phyloP scores from a whole-genome alignment of 306 rosid genomes.

The Prosopis cineraria region DNA sequence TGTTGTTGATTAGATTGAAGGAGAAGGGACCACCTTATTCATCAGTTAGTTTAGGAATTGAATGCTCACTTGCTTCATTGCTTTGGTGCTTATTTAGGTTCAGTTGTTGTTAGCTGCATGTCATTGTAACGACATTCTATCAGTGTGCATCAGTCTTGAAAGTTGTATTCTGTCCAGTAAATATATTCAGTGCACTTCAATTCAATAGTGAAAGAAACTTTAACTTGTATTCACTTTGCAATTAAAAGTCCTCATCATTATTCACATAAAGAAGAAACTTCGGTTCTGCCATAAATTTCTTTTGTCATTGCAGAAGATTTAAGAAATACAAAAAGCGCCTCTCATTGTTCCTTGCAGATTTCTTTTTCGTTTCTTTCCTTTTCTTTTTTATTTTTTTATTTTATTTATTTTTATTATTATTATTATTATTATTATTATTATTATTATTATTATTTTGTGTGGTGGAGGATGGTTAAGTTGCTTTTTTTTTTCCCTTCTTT shows the following conservation, averaged over 20 bases:
- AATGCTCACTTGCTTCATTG: conserved; percentile 41
- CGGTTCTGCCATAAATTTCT: neutral
- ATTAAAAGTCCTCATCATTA: conserved; percentile 6
- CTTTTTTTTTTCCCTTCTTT: too few species aligned
- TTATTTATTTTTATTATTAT: too few species aligned
- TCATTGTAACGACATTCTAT: conserved; percentile 54
- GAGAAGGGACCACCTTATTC: conserved; percentile 48
- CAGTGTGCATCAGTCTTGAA: conserved; percentile 31
- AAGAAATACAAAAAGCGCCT: neutral
- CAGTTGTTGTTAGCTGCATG: conserved; percentile 35
- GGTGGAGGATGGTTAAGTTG: too few species aligned
- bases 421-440: too few species aligned
- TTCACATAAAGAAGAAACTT: conserved; percentile 8
- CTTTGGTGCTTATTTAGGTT: conserved; percentile 30
- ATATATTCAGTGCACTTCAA: conserved; percentile 16
- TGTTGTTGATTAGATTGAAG: conserved; percentile 14
- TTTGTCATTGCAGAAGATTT: neutral
- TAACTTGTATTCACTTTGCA: neutral
- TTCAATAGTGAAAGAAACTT: neutral
- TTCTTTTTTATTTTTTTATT: too few species aligned
- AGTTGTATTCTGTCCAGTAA: conserved; percentile 28
- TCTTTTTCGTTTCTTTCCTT: too few species aligned
- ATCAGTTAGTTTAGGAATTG: conserved; percentile 47
- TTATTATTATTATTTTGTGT: too few species aligned
- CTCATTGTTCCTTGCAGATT: neutral